phyloP scores from a whole-genome alignment of 225 moss, liverwort and hornwort genomes.

The Sphagnum tenellum region DNA sequence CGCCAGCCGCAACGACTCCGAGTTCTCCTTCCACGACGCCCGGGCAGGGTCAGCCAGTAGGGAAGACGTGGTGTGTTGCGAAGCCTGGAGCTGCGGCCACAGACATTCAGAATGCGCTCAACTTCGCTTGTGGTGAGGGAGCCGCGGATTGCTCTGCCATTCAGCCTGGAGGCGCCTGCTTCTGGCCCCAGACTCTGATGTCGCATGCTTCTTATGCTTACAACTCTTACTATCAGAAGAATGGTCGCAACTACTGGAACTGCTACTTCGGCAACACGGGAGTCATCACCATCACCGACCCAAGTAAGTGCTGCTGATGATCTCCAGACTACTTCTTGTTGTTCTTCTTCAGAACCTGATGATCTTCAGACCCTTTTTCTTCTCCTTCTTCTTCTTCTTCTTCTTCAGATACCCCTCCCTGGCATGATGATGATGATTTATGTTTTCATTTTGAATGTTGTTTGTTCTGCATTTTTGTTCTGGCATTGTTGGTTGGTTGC shows the following conservation, averaged over 20 bases:
- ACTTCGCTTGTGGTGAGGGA: conserved; percentile 31
- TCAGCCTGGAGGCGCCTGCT: conserved; percentile 26
- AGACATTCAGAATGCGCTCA: conserved; percentile 11
- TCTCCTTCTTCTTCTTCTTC: no score
- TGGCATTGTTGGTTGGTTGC: no score
- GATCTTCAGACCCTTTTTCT: no score
- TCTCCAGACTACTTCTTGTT: not conserved
- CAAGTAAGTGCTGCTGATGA: conserved; percentile 10
- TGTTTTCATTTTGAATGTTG: no score
- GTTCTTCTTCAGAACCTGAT: no score
- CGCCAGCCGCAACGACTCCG: no score
- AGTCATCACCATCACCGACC: conserved; percentile 14
- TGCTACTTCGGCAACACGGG: conserved; percentile 27
- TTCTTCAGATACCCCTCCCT: no score
- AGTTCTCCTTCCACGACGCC: no score
- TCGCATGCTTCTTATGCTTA: conserved; percentile 26
- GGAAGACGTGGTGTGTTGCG: conserved; percentile 3
- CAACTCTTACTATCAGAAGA: conserved; percentile 27
- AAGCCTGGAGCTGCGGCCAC: not conserved
- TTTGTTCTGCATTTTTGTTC: no score
- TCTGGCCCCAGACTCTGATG: conserved; percentile 10
- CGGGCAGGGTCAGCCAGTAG: not conserved
- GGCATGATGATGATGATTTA: no score
- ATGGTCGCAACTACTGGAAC: conserved; percentile 9
- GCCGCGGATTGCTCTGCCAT: conserved; percentile 24